A percentile compares a stretch with the other conserved stretches of the same genome.
Evolutionary conservation across 2,329 filamentous ascomycete genomes (phyloP).

Genomic region (Cladobotryum mycophilum): DNA sequence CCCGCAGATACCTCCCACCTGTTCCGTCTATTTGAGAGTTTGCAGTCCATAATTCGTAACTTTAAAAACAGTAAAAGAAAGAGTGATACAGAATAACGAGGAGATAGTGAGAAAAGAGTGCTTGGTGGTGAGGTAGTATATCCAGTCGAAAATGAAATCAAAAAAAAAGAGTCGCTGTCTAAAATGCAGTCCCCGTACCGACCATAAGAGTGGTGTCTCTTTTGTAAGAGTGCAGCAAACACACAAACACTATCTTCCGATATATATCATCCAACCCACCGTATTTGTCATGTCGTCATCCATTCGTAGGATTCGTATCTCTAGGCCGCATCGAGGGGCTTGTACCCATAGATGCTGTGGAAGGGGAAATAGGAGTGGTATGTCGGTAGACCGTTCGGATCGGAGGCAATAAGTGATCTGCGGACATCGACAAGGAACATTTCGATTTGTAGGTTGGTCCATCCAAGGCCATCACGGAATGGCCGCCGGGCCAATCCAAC

Average conservation of each 20-base stretch:
- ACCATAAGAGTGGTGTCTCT: too few relatives aligned
- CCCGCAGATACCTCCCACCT: background rate
- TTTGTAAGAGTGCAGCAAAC: too few relatives aligned
- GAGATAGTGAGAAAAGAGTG: too few relatives aligned
- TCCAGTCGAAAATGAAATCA: too few relatives aligned
- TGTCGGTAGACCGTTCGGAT: constrained; percentile 26
- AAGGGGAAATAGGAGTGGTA: constrained; percentile 37
- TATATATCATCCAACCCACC: too few relatives aligned
- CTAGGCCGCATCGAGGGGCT: constrained; percentile 23
- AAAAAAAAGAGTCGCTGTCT: too few relatives aligned
- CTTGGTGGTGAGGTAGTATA: too few relatives aligned
- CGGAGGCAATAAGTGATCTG: constrained; percentile 29
- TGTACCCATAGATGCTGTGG: constrained; percentile 32
- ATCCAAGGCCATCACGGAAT: constrained; percentile 33
- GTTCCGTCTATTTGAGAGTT: background rate
- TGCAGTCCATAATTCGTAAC: background rate
- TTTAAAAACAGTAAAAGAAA: background rate
- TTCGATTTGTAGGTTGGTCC: constrained; percentile 37
- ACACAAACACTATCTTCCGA: too few relatives aligned
- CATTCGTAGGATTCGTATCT: background rate
- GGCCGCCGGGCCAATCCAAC: constrained; percentile 33
- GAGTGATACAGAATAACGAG: too few relatives aligned
- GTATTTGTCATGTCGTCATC: background rate
- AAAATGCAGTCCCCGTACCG: too few relatives aligned
- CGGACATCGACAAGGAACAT: constrained; percentile 39